Conservation (phyloP, 345 rosid genomes). For the Dipteronia dyeriana region DNA sequence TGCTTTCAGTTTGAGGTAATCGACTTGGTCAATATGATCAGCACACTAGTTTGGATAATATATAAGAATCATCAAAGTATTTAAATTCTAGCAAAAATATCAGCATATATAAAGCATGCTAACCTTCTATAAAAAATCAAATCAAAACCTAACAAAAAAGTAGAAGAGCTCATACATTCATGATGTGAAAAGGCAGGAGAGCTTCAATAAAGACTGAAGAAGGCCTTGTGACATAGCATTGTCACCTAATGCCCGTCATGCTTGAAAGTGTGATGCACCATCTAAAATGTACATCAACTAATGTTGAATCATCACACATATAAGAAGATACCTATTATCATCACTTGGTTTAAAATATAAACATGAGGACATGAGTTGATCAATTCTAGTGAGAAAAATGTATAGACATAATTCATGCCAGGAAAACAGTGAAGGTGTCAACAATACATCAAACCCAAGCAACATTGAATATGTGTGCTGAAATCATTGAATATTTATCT, state of each 20-base stretch:
- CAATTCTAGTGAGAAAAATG: background rate
- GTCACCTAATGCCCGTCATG: background rate
- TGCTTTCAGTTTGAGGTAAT: background rate
- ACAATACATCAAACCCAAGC: background rate
- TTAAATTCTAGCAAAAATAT: background rate
- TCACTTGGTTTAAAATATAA: background rate
- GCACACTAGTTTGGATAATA: background rate
- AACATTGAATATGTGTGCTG: background rate
- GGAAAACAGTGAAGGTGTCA: background rate
- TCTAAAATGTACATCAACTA: background rate
- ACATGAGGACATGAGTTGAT: background rate
- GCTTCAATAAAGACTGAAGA: background rate
- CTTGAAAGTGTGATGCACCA: slow-evolving; percentile 4
- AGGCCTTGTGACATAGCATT: background rate
- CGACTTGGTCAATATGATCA: background rate
- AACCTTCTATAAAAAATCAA: background rate
- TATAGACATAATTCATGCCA: too few species aligned
- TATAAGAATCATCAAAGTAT: background rate
- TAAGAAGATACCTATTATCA: background rate
- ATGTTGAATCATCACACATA: background rate
- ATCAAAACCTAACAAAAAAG: background rate
- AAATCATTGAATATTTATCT: background rate
- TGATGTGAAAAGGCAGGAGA: background rate
- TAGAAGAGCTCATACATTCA: background rate
- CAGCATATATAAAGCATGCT: background rate